A percentile compares a stretch with the other conserved stretches of the same genome.
Evolutionary conservation across 2,329 filamentous ascomycete genomes (phyloP).

Genomic region (Aspergillus texensis): DNA sequence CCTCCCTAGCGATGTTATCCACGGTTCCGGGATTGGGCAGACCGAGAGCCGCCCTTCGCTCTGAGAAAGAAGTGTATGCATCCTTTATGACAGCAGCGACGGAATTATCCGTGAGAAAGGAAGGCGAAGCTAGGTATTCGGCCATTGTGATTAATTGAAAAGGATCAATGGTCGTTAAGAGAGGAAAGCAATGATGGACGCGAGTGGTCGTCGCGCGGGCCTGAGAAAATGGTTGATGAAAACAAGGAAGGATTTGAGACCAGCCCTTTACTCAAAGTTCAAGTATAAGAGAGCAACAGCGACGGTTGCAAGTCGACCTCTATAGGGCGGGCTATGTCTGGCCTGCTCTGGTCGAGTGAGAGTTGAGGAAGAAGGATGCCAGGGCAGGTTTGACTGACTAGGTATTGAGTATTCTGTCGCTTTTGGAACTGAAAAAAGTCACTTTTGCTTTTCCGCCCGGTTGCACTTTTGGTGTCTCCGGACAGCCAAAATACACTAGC

Average conservation of each 20-base stretch:
- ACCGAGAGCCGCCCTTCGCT: conserved; percentile 83
- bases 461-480: conserved; percentile 33
- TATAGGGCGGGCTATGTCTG: conserved; percentile 23
- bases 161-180: conserved; percentile 15
- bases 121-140: conserved; percentile 54
- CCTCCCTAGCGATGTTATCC: conserved; percentile 86
- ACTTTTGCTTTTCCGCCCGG: conserved; percentile 28
- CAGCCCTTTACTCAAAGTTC: conserved; percentile 29
- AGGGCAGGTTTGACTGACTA: conserved; percentile 10
- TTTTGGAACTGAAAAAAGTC: conserved; percentile 39
- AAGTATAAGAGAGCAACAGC: neutral
- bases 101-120: conserved; percentile 74
- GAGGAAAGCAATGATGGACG: conserved; percentile 11
- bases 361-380: conserved; percentile 20
- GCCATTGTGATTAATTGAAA: conserved; percentile 39
- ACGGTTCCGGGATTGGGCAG: conserved; percentile 90
- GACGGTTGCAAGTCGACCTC: neutral
- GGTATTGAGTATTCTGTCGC: conserved; percentile 11
- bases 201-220: conserved; percentile 29
- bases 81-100: conserved; percentile 71
- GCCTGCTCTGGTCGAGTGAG: conserved; percentile 26
- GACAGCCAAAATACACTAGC: conserved; percentile 24
- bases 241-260: conserved; percentile 31
- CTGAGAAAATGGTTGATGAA: conserved; percentile 25
- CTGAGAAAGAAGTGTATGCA: conserved; percentile 78